These are phyloP conservation scores for Psilocybe cubensis DNA, from an alignment of 768 basidiomycete species.

Conservation along the genomic window DNA sequence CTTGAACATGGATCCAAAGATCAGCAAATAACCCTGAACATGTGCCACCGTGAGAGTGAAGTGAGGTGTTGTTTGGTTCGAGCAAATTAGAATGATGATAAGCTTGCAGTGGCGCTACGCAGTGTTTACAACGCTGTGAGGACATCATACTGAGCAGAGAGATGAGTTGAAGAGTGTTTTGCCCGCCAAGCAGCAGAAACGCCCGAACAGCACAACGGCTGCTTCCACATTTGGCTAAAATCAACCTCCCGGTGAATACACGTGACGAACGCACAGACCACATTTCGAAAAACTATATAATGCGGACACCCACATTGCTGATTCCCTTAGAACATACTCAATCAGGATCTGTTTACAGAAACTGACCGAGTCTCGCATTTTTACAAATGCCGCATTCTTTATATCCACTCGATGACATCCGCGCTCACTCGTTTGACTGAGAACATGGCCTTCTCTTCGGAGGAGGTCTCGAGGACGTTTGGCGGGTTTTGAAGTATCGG, in stretches of 20 bases:
- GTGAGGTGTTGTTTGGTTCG: too few species aligned
- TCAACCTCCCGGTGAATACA: slow-evolving; percentile 1
- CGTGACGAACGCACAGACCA: slow-evolving; percentile 35
- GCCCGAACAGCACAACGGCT: too few species aligned
- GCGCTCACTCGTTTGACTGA: slow-evolving; percentile 70
- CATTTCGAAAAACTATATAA: slow-evolving; percentile 25
- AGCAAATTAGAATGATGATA: too few species aligned
- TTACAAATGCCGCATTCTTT: slow-evolving; percentile 75
- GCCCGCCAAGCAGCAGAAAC: too few species aligned
- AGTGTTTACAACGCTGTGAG: too few species aligned
- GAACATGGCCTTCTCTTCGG: slow-evolving; percentile 49
- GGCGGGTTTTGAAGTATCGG: slow-evolving; percentile 37
- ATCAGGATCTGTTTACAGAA: slow-evolving; percentile 84
- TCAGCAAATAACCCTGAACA: too few species aligned
- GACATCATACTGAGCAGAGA: too few species aligned
- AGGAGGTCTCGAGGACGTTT: slow-evolving; percentile 67
- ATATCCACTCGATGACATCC: slow-evolving; percentile 71
- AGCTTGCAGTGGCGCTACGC: too few species aligned
- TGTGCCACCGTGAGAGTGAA: too few species aligned
- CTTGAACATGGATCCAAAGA: too few species aligned
- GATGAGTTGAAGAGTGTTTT: too few species aligned
- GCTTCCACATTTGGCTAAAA: too few species aligned
- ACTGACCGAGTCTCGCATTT: slow-evolving; percentile 83
- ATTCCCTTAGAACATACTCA: slow-evolving; percentile 73
- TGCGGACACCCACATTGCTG: slow-evolving; percentile 6